Evolutionary conservation across 306 rosid genomes (phyloP).

Genomic region (Senna tora): DNA sequence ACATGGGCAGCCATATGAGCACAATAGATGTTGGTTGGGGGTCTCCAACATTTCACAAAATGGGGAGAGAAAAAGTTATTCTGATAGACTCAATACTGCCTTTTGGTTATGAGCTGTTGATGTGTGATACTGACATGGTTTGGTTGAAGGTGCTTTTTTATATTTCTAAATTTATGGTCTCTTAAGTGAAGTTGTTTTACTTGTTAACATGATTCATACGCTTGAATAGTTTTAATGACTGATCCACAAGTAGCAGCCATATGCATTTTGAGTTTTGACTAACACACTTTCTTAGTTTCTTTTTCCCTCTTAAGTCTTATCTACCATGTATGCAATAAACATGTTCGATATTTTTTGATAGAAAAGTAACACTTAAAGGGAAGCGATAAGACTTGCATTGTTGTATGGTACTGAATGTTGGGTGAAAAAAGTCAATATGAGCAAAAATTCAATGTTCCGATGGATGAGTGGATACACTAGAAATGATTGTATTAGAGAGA

Average conservation of each 20-base stretch:
- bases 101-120: constrained; percentile 78
- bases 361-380: no score
- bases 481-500: no score
- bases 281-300: neutral
- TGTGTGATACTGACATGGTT: constrained; percentile 98
- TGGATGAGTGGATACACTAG: no score
- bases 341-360: neutral
- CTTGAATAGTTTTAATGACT: constrained; percentile 18
- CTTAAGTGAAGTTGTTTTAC: neutral
- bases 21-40: constrained; percentile 95
- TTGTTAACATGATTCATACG: constrained; percentile 13
- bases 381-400: no score
- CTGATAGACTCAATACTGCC: constrained; percentile 80
- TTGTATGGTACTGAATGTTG: no score
- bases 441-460: no score
- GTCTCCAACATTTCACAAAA: constrained; percentile 86
- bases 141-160: constrained; percentile 77
- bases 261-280: no score
- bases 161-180: constrained; percentile 19
- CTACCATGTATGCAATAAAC: constrained; percentile 11
- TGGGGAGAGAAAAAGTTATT: constrained; percentile 94
- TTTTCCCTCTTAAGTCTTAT: constrained; percentile 3
- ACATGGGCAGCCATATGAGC: constrained; percentile 98
- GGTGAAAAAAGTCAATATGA: no score
- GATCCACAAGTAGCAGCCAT: neutral